Base-by-base conservation (phyloP, 169 alveolate species). In the Fabrea salina region DNA sequence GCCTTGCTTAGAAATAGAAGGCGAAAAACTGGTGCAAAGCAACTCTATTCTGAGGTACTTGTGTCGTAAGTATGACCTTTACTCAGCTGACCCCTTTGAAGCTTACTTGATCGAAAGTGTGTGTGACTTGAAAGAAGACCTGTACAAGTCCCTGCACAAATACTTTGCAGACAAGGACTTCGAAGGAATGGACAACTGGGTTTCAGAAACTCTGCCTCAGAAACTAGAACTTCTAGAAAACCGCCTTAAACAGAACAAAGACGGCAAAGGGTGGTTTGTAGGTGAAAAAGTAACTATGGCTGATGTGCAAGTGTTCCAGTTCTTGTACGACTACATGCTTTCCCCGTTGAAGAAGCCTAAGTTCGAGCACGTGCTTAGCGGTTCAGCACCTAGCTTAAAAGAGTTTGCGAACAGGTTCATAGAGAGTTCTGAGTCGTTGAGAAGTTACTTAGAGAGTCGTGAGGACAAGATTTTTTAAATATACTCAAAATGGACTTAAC, bases 21-120 rank as follows among this genome's bases (percentile, higher is more conserved):
- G 85, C 27, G 43, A 77, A 39, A 44, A n/a, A 37, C 53, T 47
- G 43, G 39, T 59, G 32, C 75, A 82, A 77, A 44, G 68, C 13
- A 6, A 51, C 22, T 37, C 85, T 22, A 82, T 82, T 64, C 33
- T 75, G 2, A 66, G 88, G 44, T 56, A 40, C 59, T 59, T 82
- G 2, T 82, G 85, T 27, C 5, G 27, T 16, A 41, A 54, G 47
- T 32, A 47, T 67, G 88, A 82, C 22, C 68, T 54, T 58, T 77
- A 78, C 16, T 82, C 88, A 32, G 59, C 37, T n/a, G 84, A 82
- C 16, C 27, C 27, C 33, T 22, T 16, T 22, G 71, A 58, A 27
- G 33, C 41, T 6, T 58, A 58, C 33, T 58, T 37, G 71, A 11
- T 5, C 33, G 71, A 58, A 35, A 30, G 49, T 27, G 11, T 58